A percentile compares a stretch with the other conserved stretches of the same genome.
Evolutionary conservation across 192 early-diverging fungal genomes (phyloP).

Genomic region (Coemansia sp.): DNA sequence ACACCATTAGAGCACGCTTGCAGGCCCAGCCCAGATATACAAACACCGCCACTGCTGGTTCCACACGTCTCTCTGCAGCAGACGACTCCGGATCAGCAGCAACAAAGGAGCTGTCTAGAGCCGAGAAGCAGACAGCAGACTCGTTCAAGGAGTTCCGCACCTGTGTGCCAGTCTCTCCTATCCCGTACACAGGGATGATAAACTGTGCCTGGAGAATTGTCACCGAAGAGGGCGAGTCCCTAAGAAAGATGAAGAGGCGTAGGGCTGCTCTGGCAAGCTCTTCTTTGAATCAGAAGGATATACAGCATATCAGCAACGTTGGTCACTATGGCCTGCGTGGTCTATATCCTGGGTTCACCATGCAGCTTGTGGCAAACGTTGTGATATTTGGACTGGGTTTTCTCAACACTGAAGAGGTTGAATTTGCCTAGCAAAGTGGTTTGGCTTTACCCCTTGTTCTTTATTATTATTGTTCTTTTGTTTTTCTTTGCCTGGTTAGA

Average conservation of each 20-base stretch:
- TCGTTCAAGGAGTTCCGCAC: slow-evolving; percentile 60
- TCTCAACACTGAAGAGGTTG: slow-evolving; percentile 57
- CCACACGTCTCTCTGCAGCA: background rate
- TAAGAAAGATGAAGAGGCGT: slow-evolving; percentile 23
- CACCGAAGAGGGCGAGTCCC: slow-evolving; percentile 69
- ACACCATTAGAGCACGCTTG: slow-evolving; percentile 82
- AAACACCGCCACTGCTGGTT: slow-evolving; percentile 18
- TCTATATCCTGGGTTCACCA: slow-evolving; percentile 68
- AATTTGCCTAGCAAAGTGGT: background rate
- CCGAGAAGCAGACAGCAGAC: background rate
- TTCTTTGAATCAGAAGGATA: background rate
- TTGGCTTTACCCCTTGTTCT: too few species aligned
- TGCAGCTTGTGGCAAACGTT: slow-evolving; percentile 64
- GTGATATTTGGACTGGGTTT: slow-evolving; percentile 63
- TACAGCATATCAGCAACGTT: slow-evolving; percentile 10
- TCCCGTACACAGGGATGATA: slow-evolving; percentile 74
- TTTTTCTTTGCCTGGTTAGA: background rate
- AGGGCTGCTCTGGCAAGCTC: slow-evolving; percentile 3
- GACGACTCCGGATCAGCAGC: background rate
- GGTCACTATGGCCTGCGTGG: slow-evolving; percentile 63
- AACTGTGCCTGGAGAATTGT: slow-evolving; percentile 69
- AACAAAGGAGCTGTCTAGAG: slow-evolving; percentile 24
- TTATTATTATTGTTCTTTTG: background rate
- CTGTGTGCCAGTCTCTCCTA: slow-evolving; percentile 62
- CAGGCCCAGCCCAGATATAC: slow-evolving; percentile 75